Conservation (phyloP, 1,284 basidiomycete species). For the Schizophyllum commune region DNA sequence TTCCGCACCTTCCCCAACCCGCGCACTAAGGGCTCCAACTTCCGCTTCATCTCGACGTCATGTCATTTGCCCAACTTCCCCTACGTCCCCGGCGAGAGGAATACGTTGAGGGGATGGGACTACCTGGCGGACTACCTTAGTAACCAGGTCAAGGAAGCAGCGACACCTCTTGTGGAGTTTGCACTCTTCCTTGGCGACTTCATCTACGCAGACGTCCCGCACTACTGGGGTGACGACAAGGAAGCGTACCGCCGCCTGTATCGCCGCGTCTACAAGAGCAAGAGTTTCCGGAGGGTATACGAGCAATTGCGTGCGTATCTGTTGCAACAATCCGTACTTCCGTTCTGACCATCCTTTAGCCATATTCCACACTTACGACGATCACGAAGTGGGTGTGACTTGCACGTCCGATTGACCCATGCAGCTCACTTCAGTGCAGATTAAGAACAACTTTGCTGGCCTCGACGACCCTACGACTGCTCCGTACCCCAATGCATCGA, state of each 20-base stretch:
- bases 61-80: slow-evolving; percentile 63
- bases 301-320: slow-evolving; percentile 52
- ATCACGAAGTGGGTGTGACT: slow-evolving; percentile 48
- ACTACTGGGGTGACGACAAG: slow-evolving; percentile 47
- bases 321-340: not conserved
- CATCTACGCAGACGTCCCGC: slow-evolving; percentile 72
- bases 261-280: slow-evolving; percentile 55
- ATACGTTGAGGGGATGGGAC: slow-evolving; percentile 61
- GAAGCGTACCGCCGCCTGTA: slow-evolving; percentile 59
- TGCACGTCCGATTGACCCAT: not conserved
- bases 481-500: slow-evolving; percentile 52
- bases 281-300: slow-evolving; percentile 59
- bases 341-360: slow-evolving; percentile 28
- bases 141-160: slow-evolving; percentile 1
- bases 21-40: slow-evolving; percentile 41
- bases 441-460: slow-evolving; percentile 60
- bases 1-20: slow-evolving; percentile 70
- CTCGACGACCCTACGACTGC: slow-evolving; percentile 42
- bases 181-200: slow-evolving; percentile 66
- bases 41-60: slow-evolving; percentile 60
- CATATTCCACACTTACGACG: slow-evolving; percentile 56
- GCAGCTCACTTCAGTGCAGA: slow-evolving; percentile 21
- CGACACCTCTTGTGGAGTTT: slow-evolving; percentile 31
- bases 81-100: slow-evolving; percentile 44
- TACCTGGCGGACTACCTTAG: slow-evolving; percentile 48